phyloP scores from a whole-genome alignment of 2,329 filamentous ascomycete species.

The Ophidiomyces ophidiicola region DNA sequence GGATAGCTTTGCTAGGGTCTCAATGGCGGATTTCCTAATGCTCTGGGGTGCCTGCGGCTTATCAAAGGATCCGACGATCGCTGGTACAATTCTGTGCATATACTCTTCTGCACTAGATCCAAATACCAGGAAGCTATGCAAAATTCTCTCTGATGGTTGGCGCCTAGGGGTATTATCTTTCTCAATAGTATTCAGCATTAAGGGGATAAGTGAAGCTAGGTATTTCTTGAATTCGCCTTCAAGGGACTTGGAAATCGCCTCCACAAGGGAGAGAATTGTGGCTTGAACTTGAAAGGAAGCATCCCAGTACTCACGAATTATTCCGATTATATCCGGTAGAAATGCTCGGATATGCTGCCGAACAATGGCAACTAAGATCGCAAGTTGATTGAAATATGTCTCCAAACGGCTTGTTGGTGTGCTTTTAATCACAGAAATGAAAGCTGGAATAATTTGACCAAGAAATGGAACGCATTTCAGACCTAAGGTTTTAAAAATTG shows the following conservation, averaged over 20 bases:
- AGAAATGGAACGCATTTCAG: constrained; percentile 94
- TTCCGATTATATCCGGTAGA: constrained; percentile 70
- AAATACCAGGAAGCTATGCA: constrained; percentile 93
- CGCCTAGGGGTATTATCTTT: constrained; percentile 65
- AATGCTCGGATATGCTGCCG: constrained; percentile 91
- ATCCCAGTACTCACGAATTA: constrained; percentile 85
- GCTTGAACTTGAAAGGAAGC: constrained; percentile 67
- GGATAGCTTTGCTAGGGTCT: constrained; percentile 86
- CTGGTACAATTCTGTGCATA: constrained; percentile 96
- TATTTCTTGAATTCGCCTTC: constrained; percentile 98
- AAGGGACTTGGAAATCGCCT: constrained; percentile 83
- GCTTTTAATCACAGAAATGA: constrained; percentile 74
- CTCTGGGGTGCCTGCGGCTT: constrained; percentile 68
- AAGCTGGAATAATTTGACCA: constrained; percentile 85
- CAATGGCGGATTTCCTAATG: constrained; percentile 78
- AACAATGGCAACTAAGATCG: constrained; percentile 85
- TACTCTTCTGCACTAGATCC: constrained; percentile 94
- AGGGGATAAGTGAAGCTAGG: constrained; percentile 70
- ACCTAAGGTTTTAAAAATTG: constrained; percentile 91
- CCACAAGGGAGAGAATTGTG: constrained; percentile 82
- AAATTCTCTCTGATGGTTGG: constrained; percentile 73
- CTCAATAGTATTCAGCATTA: constrained; percentile 90
- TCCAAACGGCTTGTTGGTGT: constrained; percentile 69
- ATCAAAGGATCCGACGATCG: constrained; percentile 89
- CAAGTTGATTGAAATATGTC: constrained; percentile 94